Conservation (phyloP, 768 basidiomycete species). For the Tricholoma furcatifolium region DNA sequence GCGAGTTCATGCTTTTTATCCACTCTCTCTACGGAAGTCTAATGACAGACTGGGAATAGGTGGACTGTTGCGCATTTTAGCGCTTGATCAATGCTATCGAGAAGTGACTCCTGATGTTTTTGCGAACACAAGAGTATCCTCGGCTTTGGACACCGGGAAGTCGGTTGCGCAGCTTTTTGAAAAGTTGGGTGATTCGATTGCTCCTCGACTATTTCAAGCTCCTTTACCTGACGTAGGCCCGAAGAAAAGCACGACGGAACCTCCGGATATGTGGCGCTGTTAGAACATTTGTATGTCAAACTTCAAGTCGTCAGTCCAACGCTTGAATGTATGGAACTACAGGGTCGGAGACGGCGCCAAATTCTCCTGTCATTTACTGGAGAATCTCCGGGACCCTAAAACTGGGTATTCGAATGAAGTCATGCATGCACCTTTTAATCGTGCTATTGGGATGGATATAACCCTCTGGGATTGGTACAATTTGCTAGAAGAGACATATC, state of each 20-base stretch:
- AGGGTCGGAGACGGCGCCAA: conserved; percentile 22
- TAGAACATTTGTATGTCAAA: conserved; percentile 22
- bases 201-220: background rate
- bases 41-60: background rate
- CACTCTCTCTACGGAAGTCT: background rate
- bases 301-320: background rate
- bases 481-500: conserved; percentile 1
- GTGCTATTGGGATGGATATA: background rate
- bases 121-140: conserved; percentile 33
- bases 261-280: conserved; percentile 24
- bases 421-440: conserved; percentile 12
- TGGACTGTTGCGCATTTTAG: conserved; percentile 30
- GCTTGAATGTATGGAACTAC: conserved; percentile 1
- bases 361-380: conserved; percentile 24
- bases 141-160: conserved; percentile 29
- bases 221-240: conserved; percentile 15
- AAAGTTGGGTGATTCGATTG: conserved; percentile 18
- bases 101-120: conserved; percentile 36
- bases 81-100: conserved; percentile 33
- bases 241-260: conserved; percentile 29
- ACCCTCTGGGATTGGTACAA: conserved; percentile 5
- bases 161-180: conserved; percentile 23
- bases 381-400: conserved; percentile 22
- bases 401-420: conserved; percentile 19
- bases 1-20: conserved; percentile 16